These are phyloP conservation scores for Rhizopogon vulgaris DNA, from an alignment of 768 basidiomycete genomes.

Conservation along the genomic window DNA sequence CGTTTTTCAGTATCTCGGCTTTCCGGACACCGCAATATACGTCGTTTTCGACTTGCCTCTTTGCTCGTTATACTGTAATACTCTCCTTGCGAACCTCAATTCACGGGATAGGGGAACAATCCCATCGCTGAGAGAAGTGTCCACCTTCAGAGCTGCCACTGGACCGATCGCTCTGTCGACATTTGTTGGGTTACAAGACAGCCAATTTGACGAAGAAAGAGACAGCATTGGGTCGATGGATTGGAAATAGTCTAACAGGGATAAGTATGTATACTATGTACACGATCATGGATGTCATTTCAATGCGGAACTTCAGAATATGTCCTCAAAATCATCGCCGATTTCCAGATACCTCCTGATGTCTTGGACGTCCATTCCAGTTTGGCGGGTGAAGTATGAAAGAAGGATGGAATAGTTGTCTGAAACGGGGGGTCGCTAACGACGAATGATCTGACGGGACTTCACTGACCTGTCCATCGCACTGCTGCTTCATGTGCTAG, in stretches of 20 bases:
- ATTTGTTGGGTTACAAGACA: neutral
- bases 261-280: too few species aligned
- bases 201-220: neutral
- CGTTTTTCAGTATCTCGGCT: neutral
- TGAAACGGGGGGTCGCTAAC: slow-evolving; percentile 17
- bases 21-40: slow-evolving; percentile 17
- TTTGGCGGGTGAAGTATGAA: slow-evolving; percentile 60
- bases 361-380: slow-evolving; percentile 50
- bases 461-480: slow-evolving; percentile 79
- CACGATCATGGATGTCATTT: neutral
- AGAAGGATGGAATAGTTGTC: slow-evolving; percentile 69
- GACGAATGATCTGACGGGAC: neutral
- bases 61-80: slow-evolving; percentile 28
- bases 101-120: slow-evolving; percentile 8
- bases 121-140: neutral
- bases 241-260: neutral
- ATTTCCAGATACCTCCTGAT: slow-evolving; percentile 62
- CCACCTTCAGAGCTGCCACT: neutral
- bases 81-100: slow-evolving; percentile 26
- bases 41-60: slow-evolving; percentile 24
- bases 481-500: slow-evolving; percentile 79
- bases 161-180: neutral
- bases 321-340: slow-evolving; percentile 73
- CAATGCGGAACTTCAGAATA: slow-evolving; percentile 30
- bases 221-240: neutral